Evolutionary conservation across 2,329 filamentous ascomycete genomes (phyloP), one percentile per base, ranked within the genome.

Genomic region (Pseudogymnoascus sp.): DNA sequence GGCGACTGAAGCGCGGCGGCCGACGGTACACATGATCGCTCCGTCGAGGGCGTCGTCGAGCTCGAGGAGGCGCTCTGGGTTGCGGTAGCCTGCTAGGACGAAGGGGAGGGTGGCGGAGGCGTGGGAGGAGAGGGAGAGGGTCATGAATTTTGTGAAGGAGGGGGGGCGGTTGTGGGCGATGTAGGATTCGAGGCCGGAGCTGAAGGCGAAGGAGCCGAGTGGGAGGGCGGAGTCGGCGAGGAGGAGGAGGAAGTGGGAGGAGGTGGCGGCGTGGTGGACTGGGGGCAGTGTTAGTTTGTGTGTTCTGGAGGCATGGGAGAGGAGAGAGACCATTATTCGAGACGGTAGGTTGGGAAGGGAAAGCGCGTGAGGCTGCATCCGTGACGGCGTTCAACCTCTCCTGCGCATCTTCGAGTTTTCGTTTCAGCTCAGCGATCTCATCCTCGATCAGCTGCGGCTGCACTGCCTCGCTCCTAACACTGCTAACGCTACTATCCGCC

Each of bases 121-220:
- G 70, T 90, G 84, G 7, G 89, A 88, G 5, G 84, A 81, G 5
- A 93, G 76, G 2, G 89, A 91, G 22, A 90, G 78, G 9, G 82
- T 80, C 14, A 94, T 81, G 75, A 94, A 94, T 52, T 78, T 75
- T 45, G 83, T 72, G 74, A 91, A 89, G 22, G 80, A 79, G 19
- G 76, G 71, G 41, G 72, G 73, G 64, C 75, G 77, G 67, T 79
- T 79, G 77, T 94, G 90, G 3, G 88, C 87, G 16, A 92, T 84
- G 73, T 88, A 93, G 41, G 90, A 93, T 76, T 94, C 90, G 14
- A 94, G 82, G 2, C 90, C 90, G 68, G 85, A 89, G 78, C 86
- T 90, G 78, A 93, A 94, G 69, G 90, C 90, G 76, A 94, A 94
- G n/a, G 90, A 91, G 63, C 90, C 90, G 0, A 94, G 80, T 0